phyloP scores from a whole-genome alignment of 169 alveolate genomes.

The Plasmodium adleri region DNA sequence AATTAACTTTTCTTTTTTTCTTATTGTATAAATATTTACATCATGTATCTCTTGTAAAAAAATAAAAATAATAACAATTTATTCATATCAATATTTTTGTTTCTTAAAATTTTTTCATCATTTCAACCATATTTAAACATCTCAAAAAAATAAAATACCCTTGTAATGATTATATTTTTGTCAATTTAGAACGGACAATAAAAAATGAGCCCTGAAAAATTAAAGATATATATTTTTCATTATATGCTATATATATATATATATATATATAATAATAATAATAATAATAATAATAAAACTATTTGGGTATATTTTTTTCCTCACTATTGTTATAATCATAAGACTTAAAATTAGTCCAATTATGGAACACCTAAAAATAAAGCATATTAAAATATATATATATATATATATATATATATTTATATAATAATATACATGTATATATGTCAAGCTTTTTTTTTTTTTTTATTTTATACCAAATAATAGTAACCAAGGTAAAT shows the following conservation, averaged over 20 bases:
- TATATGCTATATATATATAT: not conserved
- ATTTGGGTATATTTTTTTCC: constrained; percentile 15
- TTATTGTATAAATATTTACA: no score
- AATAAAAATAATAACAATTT: no score
- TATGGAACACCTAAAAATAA: constrained; percentile 50
- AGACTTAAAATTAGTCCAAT: constrained; percentile 70
- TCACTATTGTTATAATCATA: constrained; percentile 72
- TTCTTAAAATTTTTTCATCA: constrained; percentile 6
- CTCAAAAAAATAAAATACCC: constrained; percentile 7
- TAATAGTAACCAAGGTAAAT: constrained; percentile 56
- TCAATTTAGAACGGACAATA: constrained; percentile 24
- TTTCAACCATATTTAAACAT: not conserved
- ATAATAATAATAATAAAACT: not conserved
- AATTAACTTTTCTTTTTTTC: no score
- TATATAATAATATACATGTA: not conserved
- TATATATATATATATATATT: not conserved
- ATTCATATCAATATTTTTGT: not conserved
- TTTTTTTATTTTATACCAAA: constrained; percentile 38
- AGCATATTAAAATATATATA: not conserved
- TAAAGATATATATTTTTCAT: not conserved
- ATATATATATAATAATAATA: no score
- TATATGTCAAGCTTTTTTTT: not conserved
- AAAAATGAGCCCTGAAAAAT: constrained; percentile 62
- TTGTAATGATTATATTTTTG: constrained; percentile 9
- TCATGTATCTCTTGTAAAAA: no score